Evolutionary conservation across 2,329 filamentous ascomycete genomes (phyloP).

Genomic region (Teratosphaeria zuluensis): DNA sequence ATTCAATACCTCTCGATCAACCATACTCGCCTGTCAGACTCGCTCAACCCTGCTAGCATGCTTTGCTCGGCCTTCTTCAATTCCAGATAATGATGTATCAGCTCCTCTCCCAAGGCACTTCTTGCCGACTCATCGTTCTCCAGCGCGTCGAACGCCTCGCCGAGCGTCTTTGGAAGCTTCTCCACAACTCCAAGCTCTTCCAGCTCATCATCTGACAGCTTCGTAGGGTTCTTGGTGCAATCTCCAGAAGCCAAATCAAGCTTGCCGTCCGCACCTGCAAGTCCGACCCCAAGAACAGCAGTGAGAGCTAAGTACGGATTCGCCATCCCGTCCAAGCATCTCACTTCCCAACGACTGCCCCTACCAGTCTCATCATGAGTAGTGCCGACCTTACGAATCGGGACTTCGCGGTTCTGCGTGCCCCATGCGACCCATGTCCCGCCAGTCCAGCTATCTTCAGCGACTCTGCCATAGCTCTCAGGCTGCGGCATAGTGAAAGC

Average conservation of each 20-base stretch:
- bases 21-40: slow-evolving; percentile 45
- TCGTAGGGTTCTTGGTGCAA: slow-evolving; percentile 40
- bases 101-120: slow-evolving; percentile 36
- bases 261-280: slow-evolving; percentile 43
- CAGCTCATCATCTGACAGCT: slow-evolving; percentile 39
- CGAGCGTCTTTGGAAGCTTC: slow-evolving; percentile 46
- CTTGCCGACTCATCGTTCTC: slow-evolving; percentile 38
- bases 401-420: slow-evolving; percentile 67
- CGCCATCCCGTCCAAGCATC: slow-evolving; percentile 66
- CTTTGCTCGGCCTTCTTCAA: slow-evolving; percentile 52
- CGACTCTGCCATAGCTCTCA: slow-evolving; percentile 58
- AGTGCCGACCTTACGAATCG: slow-evolving; percentile 53
- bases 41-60: slow-evolving; percentile 41
- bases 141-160: slow-evolving; percentile 46
- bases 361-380: slow-evolving; percentile 15
- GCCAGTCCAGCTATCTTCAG: slow-evolving; percentile 66
- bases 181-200: slow-evolving; percentile 42
- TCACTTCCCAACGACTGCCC: slow-evolving; percentile 63
- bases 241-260: neutral
- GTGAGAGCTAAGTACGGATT: slow-evolving; percentile 66
- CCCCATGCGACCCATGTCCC: slow-evolving; percentile 73
- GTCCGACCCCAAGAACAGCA: slow-evolving; percentile 51
- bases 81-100: slow-evolving; percentile 48
- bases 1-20: slow-evolving; percentile 55
- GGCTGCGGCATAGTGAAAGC: slow-evolving; percentile 60